phyloP scores from a whole-genome alignment of 2,329 filamentous ascomycete genomes.

The Phialophora chinensis region DNA sequence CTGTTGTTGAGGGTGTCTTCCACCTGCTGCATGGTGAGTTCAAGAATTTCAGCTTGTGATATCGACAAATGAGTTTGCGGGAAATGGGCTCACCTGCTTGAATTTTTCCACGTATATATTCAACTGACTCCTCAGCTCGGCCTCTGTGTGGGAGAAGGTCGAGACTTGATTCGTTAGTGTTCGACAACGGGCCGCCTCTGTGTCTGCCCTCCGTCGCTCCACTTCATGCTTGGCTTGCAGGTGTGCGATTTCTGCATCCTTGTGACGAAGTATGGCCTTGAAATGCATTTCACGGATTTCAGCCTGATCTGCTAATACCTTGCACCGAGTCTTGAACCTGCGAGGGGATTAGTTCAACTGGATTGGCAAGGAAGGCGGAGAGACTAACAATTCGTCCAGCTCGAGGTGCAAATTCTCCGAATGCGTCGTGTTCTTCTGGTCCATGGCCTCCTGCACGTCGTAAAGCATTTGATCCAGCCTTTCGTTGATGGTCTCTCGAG shows the following conservation, averaged over 20 bases:
- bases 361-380: background rate
- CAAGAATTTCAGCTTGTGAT: constrained; percentile 36
- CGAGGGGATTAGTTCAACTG: constrained; percentile 30
- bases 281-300: constrained; percentile 95
- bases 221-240: constrained; percentile 87
- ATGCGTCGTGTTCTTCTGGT: constrained; percentile 81
- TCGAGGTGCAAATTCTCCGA: constrained; percentile 83
- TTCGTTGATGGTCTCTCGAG: constrained; percentile 81
- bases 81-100: constrained; percentile 78
- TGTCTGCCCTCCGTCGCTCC: constrained; percentile 85
- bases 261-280: constrained; percentile 86
- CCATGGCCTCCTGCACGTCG: constrained; percentile 86
- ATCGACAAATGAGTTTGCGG: constrained; percentile 38
- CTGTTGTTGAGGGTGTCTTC: constrained; percentile 98
- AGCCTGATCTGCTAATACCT: constrained; percentile 95
- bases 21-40: constrained; percentile 66
- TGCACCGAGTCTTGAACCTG: constrained; percentile 78
- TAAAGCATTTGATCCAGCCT: constrained; percentile 79
- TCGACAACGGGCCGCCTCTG: constrained; percentile 77
- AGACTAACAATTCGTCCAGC: constrained; percentile 82
- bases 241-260: constrained; percentile 93
- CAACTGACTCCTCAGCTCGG: constrained; percentile 89
- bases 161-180: constrained; percentile 90
- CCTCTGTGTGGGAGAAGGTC: constrained; percentile 94
- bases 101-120: constrained; percentile 99